Evolutionary conservation across 139 green algal species (phyloP), one percentile per base, ranked within the genome.

Genomic region (Picochlorum costavermella): DNA sequence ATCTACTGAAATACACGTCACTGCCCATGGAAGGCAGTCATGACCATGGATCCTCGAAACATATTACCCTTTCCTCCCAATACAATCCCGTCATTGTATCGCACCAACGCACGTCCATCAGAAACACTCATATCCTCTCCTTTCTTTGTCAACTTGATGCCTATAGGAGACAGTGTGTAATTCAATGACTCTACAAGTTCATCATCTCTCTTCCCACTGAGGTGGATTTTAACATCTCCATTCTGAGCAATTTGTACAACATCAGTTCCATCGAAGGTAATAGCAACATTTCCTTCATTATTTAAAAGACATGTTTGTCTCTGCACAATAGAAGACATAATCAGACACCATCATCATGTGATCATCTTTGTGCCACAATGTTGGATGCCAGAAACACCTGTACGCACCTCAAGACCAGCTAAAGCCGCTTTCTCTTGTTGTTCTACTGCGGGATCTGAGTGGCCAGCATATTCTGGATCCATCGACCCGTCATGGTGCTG

Each of bases 81-180:
- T 23, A 66, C 60, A 4, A 66, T 31, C 3, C 60, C 60, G 44
- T 66, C 60, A 44, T 40, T 6, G n/a, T 33, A 66, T 57, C 60
- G 57, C 5, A 56, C 36, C 13, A 66, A 40, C 0, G 31, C 20
- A 43, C 25, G 23, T 59, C 60, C 60, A 57, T 66, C 60, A 17
- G 31, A 58, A 16, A 66, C 57, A 40, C 13, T 66, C 60, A 45
- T 59, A 12, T 59, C 46, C 4, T 8, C 60, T 17, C 14, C 23
- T 8, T 44, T 56, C 12, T 14, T 55, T 45, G 60, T 59, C 16
- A 66, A 23, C 16, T 30, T 40, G 23, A 66, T 40, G 14, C 60
- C 60, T 57, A 66, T 56, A 6, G 14, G 13, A 37, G 17, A 0
- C 26, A 66, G 10, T 23, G 60, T 30, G n/a, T 59, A 26, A 40